phyloP scores from a whole-genome alignment of 108 stramenopile genomes.

The Nitzschia sp. region DNA sequence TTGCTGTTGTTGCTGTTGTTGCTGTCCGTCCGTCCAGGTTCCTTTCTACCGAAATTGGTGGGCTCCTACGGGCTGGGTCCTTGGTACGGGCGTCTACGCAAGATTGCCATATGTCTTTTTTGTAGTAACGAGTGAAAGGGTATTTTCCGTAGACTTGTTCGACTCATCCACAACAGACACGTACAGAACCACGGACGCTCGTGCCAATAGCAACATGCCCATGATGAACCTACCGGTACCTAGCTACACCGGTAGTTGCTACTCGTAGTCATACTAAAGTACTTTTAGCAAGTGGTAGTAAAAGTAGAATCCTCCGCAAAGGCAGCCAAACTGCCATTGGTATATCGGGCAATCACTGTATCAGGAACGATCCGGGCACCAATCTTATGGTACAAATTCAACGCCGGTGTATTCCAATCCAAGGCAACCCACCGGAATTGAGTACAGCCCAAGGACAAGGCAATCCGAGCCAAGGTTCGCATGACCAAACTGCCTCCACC shows the following conservation, averaged over 20 bases:
- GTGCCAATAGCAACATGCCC: no score
- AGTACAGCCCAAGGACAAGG: constrained; percentile 24
- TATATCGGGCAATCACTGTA: constrained; percentile 33
- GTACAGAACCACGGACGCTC: no score
- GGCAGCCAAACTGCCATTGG: constrained; percentile 7
- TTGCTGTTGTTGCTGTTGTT: not conserved
- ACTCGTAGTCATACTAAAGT: no score
- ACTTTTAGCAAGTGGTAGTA: no score
- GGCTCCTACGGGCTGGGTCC: no score
- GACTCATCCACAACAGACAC: no score
- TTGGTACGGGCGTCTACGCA: not conserved
- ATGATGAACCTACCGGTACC: no score
- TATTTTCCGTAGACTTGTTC: not conserved
- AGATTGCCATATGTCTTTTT: not conserved
- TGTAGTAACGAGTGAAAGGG: constrained; percentile 3
- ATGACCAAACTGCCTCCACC: constrained; percentile 46
- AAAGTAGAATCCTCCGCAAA: constrained; percentile 14
- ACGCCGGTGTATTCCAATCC: constrained; percentile 60
- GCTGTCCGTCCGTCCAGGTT: no score
- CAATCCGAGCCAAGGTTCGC: constrained; percentile 45
- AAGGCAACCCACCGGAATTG: constrained; percentile 52
- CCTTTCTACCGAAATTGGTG: no score
- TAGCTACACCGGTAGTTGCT: no score
- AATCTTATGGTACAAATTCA: constrained; percentile 44
- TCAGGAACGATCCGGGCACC: constrained; percentile 36